A percentile compares a stretch with the other conserved stretches of the same genome.
These are phyloP conservation scores for Trichophyton simii DNA, from an alignment of 2,329 filamentous ascomycete genomes.

Conservation along the genomic window DNA sequence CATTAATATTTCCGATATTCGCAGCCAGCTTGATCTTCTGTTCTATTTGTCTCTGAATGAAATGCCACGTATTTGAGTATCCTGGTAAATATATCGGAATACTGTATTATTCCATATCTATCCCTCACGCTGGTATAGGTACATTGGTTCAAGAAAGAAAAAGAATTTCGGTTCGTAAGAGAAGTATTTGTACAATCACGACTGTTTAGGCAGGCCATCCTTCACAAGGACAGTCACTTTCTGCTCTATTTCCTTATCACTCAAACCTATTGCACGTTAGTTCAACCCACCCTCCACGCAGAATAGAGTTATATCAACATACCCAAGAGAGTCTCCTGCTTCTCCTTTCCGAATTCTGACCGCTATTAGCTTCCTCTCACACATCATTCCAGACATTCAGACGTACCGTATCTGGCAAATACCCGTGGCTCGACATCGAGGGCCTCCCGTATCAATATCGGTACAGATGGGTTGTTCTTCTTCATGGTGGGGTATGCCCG, in stretches of 20 bases:
- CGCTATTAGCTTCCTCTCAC: not conserved
- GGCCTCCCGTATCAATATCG: constrained; percentile 91
- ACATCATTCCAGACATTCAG: too few relatives aligned
- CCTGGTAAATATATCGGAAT: not conserved
- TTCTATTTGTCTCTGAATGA: not conserved
- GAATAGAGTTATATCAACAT: constrained; percentile 15
- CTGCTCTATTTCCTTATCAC: constrained; percentile 59
- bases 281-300: not conserved
- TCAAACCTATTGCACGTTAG: constrained; percentile 40
- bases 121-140: constrained; percentile 4
- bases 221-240: constrained; percentile 53
- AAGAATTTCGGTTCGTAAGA: constrained; percentile 3
- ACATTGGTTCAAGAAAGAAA: constrained; percentile 9
- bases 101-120: not conserved
- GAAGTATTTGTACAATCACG: not conserved
- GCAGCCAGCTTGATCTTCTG: too few relatives aligned
- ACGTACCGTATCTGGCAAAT: constrained; percentile 78
- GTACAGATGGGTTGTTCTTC: constrained; percentile 89
- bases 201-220: constrained; percentile 6
- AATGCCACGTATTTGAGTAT: not conserved
- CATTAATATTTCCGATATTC: not conserved
- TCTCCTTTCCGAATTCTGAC: constrained; percentile 55
- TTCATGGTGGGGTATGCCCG: constrained; percentile 97
- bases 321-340: constrained; percentile 51
- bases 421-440: constrained; percentile 70